Base-by-base conservation (phyloP, 176 grass and related monocot species). In the Alloteropsis semialata region DNA sequence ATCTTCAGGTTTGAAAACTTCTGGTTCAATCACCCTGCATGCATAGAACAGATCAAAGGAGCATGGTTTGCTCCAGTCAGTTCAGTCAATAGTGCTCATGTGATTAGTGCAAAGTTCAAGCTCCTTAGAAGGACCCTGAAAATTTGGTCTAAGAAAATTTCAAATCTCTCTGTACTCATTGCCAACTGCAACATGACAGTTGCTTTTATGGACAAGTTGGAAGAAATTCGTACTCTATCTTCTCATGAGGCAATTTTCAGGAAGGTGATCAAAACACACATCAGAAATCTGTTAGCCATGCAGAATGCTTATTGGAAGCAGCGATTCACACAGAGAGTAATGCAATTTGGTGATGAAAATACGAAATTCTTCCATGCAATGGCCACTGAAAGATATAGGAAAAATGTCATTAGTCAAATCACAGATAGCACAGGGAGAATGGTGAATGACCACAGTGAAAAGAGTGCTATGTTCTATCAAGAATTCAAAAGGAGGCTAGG, bases 51-150 rank as follows among this genome's bases (percentile, higher is more conserved):
- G 2, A 22, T 55, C 0, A 22, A 3, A 8, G 12, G 1, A n/a
- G 51, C 21, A 2, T 55, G 19, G 51, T 2, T 7, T 0, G 12
- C 6, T 8, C 51, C 51, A 2, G 21, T 9, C 5, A 7, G 8
- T 8, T 0, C 1, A 0, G 1, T 1, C 6, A 55, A 9, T 1
- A 55, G 19, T 22, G 51, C 6, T 0, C 19, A n/a, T 0, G 2
- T 8, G 5, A 8, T 55, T 8, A 22, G 6, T 55, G 18, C 5
- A 0, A 55, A 55, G 8, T 55, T 55, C 21, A 55, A 55, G 8
- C 18, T 55, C 2, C 51, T 55, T 9, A 7, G 6, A 9, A 55
- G 51, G 9, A n/a, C n/a, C 8, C 6, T 55, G 1, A 55, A 55
- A 8, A 8, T 1, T 22, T 55, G 51, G 51, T 6, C 19, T 0